Base-by-base conservation (phyloP, 2,329 filamentous ascomycete species). In the Thermothelomyces thermophilus region DNA sequence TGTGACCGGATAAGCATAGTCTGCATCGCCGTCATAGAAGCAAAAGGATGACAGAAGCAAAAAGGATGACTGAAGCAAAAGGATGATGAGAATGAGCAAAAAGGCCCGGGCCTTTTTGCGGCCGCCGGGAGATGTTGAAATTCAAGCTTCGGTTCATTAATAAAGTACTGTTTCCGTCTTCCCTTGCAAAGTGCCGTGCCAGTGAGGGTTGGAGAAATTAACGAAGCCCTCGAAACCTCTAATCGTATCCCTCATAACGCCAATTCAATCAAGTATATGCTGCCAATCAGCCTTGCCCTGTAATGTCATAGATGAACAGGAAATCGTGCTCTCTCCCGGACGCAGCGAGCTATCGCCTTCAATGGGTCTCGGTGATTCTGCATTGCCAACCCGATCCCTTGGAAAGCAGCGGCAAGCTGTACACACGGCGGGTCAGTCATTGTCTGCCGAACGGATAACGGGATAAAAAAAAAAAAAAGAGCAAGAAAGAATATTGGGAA, bases 341-440 rank as follows among this genome's bases (percentile, higher is more conserved):
- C 17, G 20, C 10, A 34, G 22, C 34, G 9, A 20, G 1, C 19
- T 9, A 17, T 35, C 20, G 34, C 22, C 24, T 37, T 50, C 78
- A 84, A 62, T 79, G 76, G 54, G 93, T 71, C 72, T 95, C 77
- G 60, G 80, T 86, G 60, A 96, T 74, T 71, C 84, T 90, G 75
- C 90, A 96, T 61, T 87, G 74, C 91, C 91, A 96, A 56, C 90
- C 90, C 20, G 89, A 94, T 52, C 81, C 81, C 65, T 88, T 78
- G 58, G 82, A 83, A 52, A 96, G 74, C 37, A 96, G 76, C 31
- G 90, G 91, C 61, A 96, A 74, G 77, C 90, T 95, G 14, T 35
- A 20, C 2, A 14, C n/a, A 37, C n/a, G 45, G 3, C 35, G 41
- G 51, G 41, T 7, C 16, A 53, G 51, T 35, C 37, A 11, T n/a